Conservation (phyloP, 805 yeast species). For the Teunomyces gatunensis region DNA sequence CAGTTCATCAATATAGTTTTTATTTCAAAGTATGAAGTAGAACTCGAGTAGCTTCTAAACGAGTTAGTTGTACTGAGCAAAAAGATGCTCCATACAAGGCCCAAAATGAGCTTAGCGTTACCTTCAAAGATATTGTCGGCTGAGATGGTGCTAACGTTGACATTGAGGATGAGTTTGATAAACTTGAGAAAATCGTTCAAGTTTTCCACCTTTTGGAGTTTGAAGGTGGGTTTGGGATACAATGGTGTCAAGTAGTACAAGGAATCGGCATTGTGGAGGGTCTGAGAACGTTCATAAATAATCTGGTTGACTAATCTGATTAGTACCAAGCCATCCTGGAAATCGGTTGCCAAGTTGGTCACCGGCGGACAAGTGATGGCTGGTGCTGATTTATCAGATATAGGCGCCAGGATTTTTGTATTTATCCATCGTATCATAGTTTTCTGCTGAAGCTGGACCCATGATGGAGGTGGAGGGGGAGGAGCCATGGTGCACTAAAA, state of each 20-base stretch:
- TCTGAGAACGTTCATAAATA: slow-evolving; percentile 17
- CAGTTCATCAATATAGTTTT: slow-evolving; percentile 42
- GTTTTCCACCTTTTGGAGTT: slow-evolving; percentile 48
- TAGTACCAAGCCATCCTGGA: slow-evolving; percentile 41
- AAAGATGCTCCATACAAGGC: slow-evolving; percentile 49
- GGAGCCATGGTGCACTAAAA: not conserved
- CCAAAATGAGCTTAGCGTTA: slow-evolving; percentile 44
- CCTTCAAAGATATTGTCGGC: slow-evolving; percentile 52
- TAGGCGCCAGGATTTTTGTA: slow-evolving; percentile 26
- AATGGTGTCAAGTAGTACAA: slow-evolving; percentile 29
- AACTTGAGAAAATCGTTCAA: slow-evolving; percentile 41
- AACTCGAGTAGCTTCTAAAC: slow-evolving; percentile 15
- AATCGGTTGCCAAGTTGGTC: slow-evolving; percentile 28
- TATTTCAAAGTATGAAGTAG: slow-evolving; percentile 28
- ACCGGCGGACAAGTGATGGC: not conserved
- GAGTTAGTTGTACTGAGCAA: slow-evolving; percentile 36
- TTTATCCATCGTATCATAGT: slow-evolving; percentile 53
- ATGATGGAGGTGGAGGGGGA: slow-evolving; percentile 13
- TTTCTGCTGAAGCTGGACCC: slow-evolving; percentile 46
- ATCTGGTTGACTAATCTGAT: slow-evolving; percentile 36
- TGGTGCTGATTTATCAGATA: slow-evolving; percentile 8
- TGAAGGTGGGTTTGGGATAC: slow-evolving; percentile 36
- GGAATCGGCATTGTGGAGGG: slow-evolving; percentile 15
- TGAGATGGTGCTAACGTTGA: slow-evolving; percentile 44
- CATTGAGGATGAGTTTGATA: slow-evolving; percentile 35